Percentiles rank a stretch among this genome's conserved stretches.
phyloP scores from a whole-genome alignment of 2,329 filamentous ascomycete species.

The Exophiala spinifera region DNA sequence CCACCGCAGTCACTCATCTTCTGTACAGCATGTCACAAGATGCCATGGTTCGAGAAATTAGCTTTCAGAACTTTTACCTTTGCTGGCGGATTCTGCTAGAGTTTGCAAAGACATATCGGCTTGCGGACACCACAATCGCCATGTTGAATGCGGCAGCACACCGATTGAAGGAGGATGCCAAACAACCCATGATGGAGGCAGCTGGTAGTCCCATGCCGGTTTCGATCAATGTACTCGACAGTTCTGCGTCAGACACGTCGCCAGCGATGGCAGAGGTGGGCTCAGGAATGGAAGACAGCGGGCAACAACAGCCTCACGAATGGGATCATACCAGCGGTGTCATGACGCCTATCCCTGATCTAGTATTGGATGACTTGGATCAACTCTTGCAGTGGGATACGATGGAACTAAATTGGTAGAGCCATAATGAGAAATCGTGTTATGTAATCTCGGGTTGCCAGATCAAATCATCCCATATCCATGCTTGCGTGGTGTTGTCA shows the following conservation, averaged over 20 bases:
- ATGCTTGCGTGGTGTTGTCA: conserved; percentile 15
- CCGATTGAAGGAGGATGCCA: conserved; percentile 4
- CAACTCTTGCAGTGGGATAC: no score
- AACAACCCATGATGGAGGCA: background rate
- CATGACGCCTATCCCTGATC: no score
- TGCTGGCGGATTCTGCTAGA: conserved; percentile 22
- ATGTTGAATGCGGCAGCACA: conserved; percentile 19
- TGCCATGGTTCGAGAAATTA: conserved; percentile 8
- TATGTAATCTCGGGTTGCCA: conserved; percentile 13
- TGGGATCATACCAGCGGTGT: no score
- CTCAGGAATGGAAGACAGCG: no score
- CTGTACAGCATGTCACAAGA: conserved; percentile 17
- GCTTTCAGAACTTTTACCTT: conserved; percentile 21
- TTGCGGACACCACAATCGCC: conserved; percentile 15
- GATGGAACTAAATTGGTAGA: no score
- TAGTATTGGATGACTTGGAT: no score
- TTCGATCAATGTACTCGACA: background rate
- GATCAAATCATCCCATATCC: conserved; percentile 22
- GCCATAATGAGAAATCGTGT: background rate
- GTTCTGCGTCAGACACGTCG: background rate
- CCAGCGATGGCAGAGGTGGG: no score
- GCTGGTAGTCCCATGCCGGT: no score
- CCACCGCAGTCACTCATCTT: conserved; percentile 16
- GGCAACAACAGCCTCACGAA: no score
- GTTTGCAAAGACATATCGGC: conserved; percentile 10